A percentile compares a stretch with the other conserved stretches of the same genome.
Evolutionary conservation across 768 basidiomycete species (phyloP).

Genomic region (Boletus subcaerulescens): DNA sequence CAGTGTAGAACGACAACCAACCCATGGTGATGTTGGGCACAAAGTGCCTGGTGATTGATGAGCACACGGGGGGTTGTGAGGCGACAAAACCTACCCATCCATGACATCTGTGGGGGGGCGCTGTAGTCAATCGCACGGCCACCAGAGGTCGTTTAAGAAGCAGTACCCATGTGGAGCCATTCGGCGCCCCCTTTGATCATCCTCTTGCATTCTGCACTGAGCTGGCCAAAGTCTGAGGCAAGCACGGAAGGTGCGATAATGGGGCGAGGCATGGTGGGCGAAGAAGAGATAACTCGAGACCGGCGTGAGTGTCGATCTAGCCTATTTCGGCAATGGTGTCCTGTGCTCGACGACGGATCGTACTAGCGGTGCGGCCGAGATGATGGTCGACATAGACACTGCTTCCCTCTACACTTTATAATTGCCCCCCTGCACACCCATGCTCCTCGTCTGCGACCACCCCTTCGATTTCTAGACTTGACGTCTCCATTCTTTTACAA

Average conservation of each 20-base stretch:
- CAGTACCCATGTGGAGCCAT: slow-evolving; percentile 95
- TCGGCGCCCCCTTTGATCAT: slow-evolving; percentile 96
- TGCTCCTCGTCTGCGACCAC: slow-evolving; percentile 5
- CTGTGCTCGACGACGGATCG: not conserved
- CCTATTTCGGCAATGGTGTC: slow-evolving; percentile 14
- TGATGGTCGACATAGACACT: not conserved
- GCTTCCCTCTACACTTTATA: not conserved
- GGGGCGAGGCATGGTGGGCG: slow-evolving; percentile 67
- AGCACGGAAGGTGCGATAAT: slow-evolving; percentile 98
- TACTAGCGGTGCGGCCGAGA: not conserved
- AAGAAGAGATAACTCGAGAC: slow-evolving; percentile 1
- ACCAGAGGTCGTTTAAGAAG: slow-evolving; percentile 1
- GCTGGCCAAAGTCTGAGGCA: slow-evolving; percentile 94
- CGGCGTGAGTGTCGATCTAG: slow-evolving; percentile 19
- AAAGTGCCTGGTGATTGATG: slow-evolving; percentile 68
- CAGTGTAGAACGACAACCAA: slow-evolving; percentile 29
- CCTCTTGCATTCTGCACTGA: slow-evolving; percentile 91
- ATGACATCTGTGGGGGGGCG: slow-evolving; percentile 75
- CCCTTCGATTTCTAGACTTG: not conserved
- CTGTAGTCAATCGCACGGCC: slow-evolving; percentile 8
- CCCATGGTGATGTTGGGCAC: slow-evolving; percentile 99
- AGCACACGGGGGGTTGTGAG: not conserved
- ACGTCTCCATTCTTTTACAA: not conserved
- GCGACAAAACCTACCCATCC: slow-evolving; percentile 70
- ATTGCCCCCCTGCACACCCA: not conserved